Percentiles rank a stretch among this genome's conserved stretches.
These are phyloP conservation scores for Pseudogymnoascus sp. DNA, from an alignment of 2,329 filamentous ascomycete species.

Conservation along the genomic window DNA sequence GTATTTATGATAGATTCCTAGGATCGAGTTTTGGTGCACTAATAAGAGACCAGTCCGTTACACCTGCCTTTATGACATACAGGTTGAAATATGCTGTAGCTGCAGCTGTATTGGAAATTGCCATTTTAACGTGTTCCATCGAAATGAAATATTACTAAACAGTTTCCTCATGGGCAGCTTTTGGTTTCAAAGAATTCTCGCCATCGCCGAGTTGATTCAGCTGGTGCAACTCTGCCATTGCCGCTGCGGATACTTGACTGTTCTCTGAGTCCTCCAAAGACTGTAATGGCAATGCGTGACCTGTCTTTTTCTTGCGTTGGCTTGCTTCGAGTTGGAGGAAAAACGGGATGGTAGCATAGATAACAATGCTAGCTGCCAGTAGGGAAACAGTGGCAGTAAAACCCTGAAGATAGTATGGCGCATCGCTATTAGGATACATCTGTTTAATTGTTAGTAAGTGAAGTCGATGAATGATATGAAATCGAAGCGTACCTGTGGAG, in stretches of 20 bases:
- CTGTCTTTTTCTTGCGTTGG: conserved; percentile 2
- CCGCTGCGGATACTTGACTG: conserved; percentile 10
- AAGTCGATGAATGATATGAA: neutral
- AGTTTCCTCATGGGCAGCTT: neutral
- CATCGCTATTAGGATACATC: conserved; percentile 7
- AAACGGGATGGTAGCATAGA: neutral
- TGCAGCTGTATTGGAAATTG: neutral
- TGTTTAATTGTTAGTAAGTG: neutral
- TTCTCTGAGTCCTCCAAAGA: conserved; percentile 8
- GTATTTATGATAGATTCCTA: neutral
- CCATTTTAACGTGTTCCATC: neutral
- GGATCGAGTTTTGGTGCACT: neutral
- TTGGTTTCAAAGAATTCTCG: neutral
- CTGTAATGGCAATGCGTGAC: conserved; percentile 8
- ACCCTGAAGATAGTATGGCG: conserved; percentile 14
- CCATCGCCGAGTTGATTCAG: conserved; percentile 1
- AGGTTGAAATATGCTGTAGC: neutral
- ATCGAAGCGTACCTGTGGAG: conserved; percentile 12
- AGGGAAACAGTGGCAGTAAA: conserved; percentile 15
- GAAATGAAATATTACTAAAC: neutral
- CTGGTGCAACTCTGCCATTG: conserved; percentile 4
- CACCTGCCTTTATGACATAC: neutral
- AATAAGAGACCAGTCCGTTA: neutral
- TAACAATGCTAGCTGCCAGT: conserved; percentile 15
- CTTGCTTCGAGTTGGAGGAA: conserved; percentile 8